Base-by-base conservation (phyloP, 345 rosid species). In the Raphanus raphanistrum region DNA sequence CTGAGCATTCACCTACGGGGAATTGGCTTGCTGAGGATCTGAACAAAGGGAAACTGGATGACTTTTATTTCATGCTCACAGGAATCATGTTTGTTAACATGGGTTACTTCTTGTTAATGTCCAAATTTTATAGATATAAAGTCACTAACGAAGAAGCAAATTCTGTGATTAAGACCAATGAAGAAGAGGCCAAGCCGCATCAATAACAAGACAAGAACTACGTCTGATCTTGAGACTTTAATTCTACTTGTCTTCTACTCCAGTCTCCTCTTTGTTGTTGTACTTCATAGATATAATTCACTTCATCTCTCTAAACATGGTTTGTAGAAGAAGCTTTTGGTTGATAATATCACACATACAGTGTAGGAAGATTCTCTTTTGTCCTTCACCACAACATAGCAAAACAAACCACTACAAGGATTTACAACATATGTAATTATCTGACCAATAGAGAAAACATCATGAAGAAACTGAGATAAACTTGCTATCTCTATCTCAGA, bases 31-130 rank as follows among this genome's bases (percentile, higher is more conserved):
- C 78, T 28, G 84, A 81, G 58, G 84, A 81, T 76, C 77, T 85
- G 50, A 85, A 84, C 75, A 77, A 81, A 79, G 88, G 73, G 17
- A 83, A 55, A 72, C 25, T 85, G 74, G 84, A 85, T 67, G 76
- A 85, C 72, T 85, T 73, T 64, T 83, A 85, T 60, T 84, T 69
- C 83, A 68, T 82, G 79, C 72, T 84, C 65, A 77, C 82, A n/a
- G 83, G 72, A 10, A 4, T 84, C 52, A 58, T 69, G 78, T 26
- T 77, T 1, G 43, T 82, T 6, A 80, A 84, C 75, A 65, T 84
- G 72, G 64, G 3, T 21, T 84, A 73, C 75, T 82, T 82, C 75
- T 73, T 84, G 62, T 32, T 76, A 55, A 64, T 78, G 70, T 66
- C 85, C 16, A 84, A 50, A 59, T 80, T 82, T 82, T 79, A 84